A percentile compares a stretch with the other conserved stretches of the same genome.
These are phyloP conservation scores for Petunia secreta DNA, from an alignment of 257 asterid species.

Conservation along the genomic window DNA sequence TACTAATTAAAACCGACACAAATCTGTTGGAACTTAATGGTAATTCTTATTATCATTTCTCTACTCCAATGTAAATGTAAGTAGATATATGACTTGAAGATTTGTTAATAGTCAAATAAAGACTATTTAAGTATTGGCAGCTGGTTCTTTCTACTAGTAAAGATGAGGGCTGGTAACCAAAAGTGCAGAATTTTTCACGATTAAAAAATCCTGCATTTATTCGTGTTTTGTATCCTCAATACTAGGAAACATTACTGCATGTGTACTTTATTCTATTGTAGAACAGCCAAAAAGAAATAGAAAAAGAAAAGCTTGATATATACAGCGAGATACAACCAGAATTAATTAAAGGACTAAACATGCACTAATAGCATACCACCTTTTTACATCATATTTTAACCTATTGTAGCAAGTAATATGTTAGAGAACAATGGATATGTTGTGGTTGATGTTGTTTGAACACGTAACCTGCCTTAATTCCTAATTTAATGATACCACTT, in stretches of 20 bases:
- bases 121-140: not conserved
- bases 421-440: too few relatives aligned
- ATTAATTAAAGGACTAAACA: too few relatives aligned
- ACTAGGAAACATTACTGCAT: not conserved
- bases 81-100: constrained; percentile 15
- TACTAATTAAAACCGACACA: not conserved
- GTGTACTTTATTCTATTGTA: not conserved
- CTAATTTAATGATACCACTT: too few relatives aligned
- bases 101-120: constrained; percentile 16
- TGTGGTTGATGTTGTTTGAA: too few relatives aligned
- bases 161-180: not conserved
- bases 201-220: not conserved
- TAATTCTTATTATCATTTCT: not conserved
- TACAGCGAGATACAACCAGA: not conserved
- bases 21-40: constrained; percentile 1
- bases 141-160: not conserved
- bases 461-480: too few relatives aligned
- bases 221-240: not conserved
- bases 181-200: not conserved
- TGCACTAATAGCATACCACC: too few relatives aligned
- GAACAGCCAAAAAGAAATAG: not conserved
- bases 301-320: not conserved
- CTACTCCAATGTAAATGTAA: not conserved
- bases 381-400: too few relatives aligned
- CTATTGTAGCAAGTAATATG: too few relatives aligned